These are phyloP conservation scores for Zymoseptoria passerinii DNA, from an alignment of 2,329 filamentous ascomycete species.

Conservation along the genomic window DNA sequence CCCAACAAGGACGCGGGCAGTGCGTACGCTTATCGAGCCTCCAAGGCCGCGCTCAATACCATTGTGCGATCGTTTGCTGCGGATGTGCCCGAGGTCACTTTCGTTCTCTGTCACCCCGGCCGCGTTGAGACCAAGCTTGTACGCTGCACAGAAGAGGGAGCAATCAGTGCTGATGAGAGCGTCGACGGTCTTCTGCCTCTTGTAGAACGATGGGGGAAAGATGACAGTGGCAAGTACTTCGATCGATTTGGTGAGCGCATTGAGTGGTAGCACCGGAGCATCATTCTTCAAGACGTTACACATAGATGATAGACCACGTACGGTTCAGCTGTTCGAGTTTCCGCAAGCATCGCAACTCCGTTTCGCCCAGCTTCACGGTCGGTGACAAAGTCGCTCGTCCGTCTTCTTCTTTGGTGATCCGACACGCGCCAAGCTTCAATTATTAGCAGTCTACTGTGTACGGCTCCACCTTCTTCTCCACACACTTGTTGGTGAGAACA, in stretches of 20 bases:
- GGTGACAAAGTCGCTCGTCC: too few species aligned
- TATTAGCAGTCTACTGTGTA: too few species aligned
- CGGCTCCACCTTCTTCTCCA: background rate
- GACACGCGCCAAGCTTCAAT: background rate
- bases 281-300: background rate
- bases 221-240: constrained; percentile 34
- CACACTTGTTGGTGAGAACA: too few species aligned
- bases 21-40: constrained; percentile 41
- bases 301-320: background rate
- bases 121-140: constrained; percentile 40
- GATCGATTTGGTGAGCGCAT: constrained; percentile 39
- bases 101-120: constrained; percentile 39
- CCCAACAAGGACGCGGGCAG: constrained; percentile 28
- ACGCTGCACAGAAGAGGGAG: constrained; percentile 38
- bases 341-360: too few species aligned
- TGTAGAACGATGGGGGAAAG: constrained; percentile 27
- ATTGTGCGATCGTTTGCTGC: constrained; percentile 38
- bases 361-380: too few species aligned
- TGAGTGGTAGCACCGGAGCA: constrained; percentile 29
- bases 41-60: constrained; percentile 41
- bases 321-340: background rate
- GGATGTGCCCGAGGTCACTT: constrained; percentile 37
- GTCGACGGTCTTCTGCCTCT: constrained; percentile 32
- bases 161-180: constrained; percentile 36
- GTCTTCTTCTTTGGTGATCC: background rate